A percentile compares a stretch with the other conserved stretches of the same genome.
phyloP scores from a whole-genome alignment of 2,329 filamentous ascomycete genomes.

The Dendrostoma leiphaemia region DNA sequence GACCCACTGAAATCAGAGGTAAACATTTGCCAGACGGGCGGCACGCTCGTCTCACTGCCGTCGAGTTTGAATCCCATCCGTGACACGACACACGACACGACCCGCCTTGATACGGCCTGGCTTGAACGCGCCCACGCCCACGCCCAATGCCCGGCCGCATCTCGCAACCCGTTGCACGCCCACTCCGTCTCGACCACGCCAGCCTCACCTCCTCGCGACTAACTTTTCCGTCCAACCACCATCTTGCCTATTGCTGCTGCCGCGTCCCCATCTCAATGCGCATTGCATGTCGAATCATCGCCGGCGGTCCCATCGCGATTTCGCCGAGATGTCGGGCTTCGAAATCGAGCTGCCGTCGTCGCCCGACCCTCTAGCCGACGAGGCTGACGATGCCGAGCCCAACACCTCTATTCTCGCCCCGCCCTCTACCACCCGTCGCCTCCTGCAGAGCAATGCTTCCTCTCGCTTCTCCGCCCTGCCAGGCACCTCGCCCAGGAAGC shows the following conservation, averaged over 20 bases:
- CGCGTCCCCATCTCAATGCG: conserved; percentile 10
- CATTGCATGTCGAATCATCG: conserved; percentile 19
- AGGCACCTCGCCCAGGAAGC: conserved; percentile 50
- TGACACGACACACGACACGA: neutral
- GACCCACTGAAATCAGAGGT: conserved; percentile 3
- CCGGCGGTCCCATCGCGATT: conserved; percentile 20
- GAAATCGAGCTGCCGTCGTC: conserved; percentile 31
- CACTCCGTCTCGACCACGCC: neutral
- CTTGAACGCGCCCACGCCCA: neutral
- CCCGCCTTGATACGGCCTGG: neutral
- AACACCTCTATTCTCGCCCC: conserved; percentile 2
- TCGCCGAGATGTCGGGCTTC: conserved; percentile 21
- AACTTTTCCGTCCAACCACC: too few species aligned
- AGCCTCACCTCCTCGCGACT: too few species aligned
- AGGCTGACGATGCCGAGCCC: conserved; percentile 30
- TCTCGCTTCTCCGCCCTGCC: conserved; percentile 29
- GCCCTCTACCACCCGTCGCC: conserved; percentile 27
- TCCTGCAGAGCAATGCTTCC: conserved; percentile 44
- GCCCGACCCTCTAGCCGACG: conserved; percentile 34
- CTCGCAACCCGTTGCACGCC: neutral
- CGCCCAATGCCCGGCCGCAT: neutral
- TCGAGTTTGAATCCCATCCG: too few species aligned
- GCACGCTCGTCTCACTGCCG: neutral
- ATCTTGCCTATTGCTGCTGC: neutral
- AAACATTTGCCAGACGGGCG: neutral